These are phyloP conservation scores for Elymus sibiricus DNA, from an alignment of 176 grass and related monocot species.

Conservation along the genomic window DNA sequence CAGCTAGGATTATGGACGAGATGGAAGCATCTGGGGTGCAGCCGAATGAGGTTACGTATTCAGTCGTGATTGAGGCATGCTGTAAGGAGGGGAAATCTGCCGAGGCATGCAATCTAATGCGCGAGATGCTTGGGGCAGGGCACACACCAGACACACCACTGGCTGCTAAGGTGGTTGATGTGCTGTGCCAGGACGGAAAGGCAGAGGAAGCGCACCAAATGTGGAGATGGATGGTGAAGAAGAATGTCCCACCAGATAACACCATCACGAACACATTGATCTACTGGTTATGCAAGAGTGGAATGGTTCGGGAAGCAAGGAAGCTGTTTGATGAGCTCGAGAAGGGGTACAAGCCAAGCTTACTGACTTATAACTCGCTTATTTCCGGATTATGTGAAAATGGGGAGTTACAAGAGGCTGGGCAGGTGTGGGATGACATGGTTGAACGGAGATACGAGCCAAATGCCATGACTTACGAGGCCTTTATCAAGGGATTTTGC, in stretches of 20 bases:
- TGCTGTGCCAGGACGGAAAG: conserved; percentile 59
- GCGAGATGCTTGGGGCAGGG: conserved; percentile 59
- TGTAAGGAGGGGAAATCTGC: conserved; percentile 49
- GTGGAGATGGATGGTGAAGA: conserved; percentile 64
- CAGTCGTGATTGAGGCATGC: conserved; percentile 58
- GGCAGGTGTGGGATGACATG: conserved; percentile 75
- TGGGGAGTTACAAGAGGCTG: conserved; percentile 61
- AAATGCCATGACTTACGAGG: conserved; percentile 62
- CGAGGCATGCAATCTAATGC: conserved; percentile 44
- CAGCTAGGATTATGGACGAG: conserved; percentile 77
- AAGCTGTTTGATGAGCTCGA: conserved; percentile 68
- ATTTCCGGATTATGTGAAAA: conserved; percentile 70
- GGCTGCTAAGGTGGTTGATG: conserved; percentile 67
- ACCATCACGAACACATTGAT: conserved; percentile 47
- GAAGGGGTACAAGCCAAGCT: conserved; percentile 44
- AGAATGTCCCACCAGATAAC: conserved; percentile 65
- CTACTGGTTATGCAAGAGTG: conserved; percentile 73
- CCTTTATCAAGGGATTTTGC: conserved; percentile 74
- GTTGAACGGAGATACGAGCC: conserved; percentile 54
- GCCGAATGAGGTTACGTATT: conserved; percentile 67
- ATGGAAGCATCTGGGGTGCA: conserved; percentile 51
- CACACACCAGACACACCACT: conserved; percentile 31
- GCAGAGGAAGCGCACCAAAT: conserved; percentile 48
- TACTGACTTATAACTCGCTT: conserved; percentile 69
- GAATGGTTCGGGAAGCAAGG: conserved; percentile 55